Conservation (phyloP, 1,284 basidiomycete genomes). For the Ceratobasidium sp. region DNA sequence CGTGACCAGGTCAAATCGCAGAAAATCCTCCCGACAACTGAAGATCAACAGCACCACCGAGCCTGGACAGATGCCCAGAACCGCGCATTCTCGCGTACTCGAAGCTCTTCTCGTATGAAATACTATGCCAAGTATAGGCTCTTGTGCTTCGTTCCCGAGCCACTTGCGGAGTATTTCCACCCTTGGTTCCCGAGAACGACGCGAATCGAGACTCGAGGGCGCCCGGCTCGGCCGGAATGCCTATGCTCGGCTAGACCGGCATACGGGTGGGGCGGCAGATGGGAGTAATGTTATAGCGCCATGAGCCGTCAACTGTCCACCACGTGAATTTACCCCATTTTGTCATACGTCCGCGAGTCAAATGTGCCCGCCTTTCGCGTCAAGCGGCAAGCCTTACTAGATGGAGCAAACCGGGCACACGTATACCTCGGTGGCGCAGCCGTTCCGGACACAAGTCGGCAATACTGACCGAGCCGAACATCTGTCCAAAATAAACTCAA, state of each 20-base stretch:
- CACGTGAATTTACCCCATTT: not conserved
- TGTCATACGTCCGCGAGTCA: not conserved
- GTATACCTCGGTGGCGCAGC: not conserved
- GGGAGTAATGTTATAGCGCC: not conserved
- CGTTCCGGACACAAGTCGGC: not conserved
- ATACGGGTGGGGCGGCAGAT: not conserved
- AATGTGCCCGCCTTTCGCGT: not conserved
- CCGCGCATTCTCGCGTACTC: not conserved
- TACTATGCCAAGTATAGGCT: slow-evolving; percentile 2
- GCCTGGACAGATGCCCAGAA: not conserved
- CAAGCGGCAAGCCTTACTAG: not conserved
- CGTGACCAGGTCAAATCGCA: not conserved
- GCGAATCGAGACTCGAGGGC: not conserved
- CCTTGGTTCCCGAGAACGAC: not conserved
- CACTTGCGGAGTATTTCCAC: not conserved
- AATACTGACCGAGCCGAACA: not conserved
- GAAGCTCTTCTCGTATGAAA: slow-evolving; percentile 2
- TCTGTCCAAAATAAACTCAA: not conserved
- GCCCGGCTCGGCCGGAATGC: not conserved
- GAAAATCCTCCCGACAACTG: not conserved
- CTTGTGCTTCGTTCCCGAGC: not conserved
- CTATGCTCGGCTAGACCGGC: not conserved
- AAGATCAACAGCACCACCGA: not conserved
- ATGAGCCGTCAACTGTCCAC: not conserved
- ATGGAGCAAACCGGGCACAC: not conserved